phyloP scores from a whole-genome alignment of 441 rosid genomes.

The Adansonia gregorii region DNA sequence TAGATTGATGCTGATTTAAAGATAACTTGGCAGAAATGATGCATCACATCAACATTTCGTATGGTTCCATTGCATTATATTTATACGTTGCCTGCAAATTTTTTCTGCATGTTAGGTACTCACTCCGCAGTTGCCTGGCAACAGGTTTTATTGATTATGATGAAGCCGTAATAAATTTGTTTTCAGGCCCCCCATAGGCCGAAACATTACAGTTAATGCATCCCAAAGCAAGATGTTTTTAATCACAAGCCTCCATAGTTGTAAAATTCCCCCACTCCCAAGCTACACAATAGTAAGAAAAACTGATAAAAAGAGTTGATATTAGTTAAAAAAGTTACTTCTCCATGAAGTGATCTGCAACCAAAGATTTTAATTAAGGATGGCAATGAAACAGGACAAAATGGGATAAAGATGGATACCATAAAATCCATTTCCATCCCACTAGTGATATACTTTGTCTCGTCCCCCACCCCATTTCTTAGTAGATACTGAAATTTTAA shows the following conservation, averaged over 20 bases:
- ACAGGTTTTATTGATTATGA: not conserved
- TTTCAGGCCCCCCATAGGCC: not conserved
- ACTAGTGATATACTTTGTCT: too few relatives aligned
- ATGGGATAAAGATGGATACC: too few relatives aligned
- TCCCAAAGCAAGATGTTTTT: not conserved
- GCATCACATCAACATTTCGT: conserved; percentile 29
- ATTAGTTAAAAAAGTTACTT: not conserved
- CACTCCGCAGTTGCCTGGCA: not conserved
- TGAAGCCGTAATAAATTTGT: conserved; percentile 3
- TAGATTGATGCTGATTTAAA: conserved; percentile 1
- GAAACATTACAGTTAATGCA: not conserved
- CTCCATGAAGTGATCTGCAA: not conserved
- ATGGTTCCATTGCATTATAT: conserved; percentile 28
- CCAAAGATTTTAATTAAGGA: not conserved
- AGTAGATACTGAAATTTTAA: too few relatives aligned
- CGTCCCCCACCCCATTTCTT: too few relatives aligned
- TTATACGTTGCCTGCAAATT: conserved; percentile 22
- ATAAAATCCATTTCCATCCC: too few relatives aligned
- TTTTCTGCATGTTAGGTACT: conserved; percentile 20
- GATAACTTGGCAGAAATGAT: conserved; percentile 25
- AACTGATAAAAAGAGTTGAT: not conserved
- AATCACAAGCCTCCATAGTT: not conserved
- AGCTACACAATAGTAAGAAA: not conserved
- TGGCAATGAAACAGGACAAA: too few relatives aligned
- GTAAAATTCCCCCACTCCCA: not conserved